Conservation (phyloP, 2,329 filamentous ascomycete species). For the Teratosphaeria destructans region DNA sequence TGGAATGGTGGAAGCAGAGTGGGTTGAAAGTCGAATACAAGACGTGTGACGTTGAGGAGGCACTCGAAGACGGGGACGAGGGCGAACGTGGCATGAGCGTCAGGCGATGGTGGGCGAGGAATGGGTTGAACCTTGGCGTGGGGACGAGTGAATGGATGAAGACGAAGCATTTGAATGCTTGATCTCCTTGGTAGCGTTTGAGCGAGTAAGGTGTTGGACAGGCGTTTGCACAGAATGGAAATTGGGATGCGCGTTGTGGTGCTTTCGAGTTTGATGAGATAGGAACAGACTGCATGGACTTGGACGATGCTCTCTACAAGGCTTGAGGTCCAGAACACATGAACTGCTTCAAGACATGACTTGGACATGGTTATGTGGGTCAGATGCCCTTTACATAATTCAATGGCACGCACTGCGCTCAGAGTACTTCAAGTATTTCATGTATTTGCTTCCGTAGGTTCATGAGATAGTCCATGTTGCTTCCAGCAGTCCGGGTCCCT, state of each 20-base stretch:
- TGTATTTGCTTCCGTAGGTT: too few relatives aligned
- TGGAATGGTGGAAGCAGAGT: slow-evolving; percentile 86
- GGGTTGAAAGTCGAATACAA: slow-evolving; percentile 79
- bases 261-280: neutral
- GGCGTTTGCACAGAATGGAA: neutral
- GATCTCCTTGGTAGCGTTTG: neutral
- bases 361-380: too few relatives aligned
- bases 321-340: neutral
- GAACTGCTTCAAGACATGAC: neutral
- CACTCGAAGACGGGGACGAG: slow-evolving; percentile 74
- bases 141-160: slow-evolving; percentile 87
- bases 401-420: too few relatives aligned
- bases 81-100: slow-evolving; percentile 59
- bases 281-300: neutral
- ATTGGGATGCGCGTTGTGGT: neutral
- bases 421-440: too few relatives aligned
- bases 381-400: too few relatives aligned
- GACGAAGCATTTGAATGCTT: slow-evolving; percentile 50
- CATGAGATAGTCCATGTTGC: neutral
- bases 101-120: slow-evolving; percentile 76
- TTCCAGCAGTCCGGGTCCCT: neutral
- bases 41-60: slow-evolving; percentile 91
- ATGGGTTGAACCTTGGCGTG: slow-evolving; percentile 70
- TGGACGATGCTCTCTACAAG: neutral
- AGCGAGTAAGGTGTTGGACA: neutral